These are phyloP conservation scores for Rhodotorula glutinis DNA, from an alignment of 1,284 basidiomycete species.

Conservation along the genomic window DNA sequence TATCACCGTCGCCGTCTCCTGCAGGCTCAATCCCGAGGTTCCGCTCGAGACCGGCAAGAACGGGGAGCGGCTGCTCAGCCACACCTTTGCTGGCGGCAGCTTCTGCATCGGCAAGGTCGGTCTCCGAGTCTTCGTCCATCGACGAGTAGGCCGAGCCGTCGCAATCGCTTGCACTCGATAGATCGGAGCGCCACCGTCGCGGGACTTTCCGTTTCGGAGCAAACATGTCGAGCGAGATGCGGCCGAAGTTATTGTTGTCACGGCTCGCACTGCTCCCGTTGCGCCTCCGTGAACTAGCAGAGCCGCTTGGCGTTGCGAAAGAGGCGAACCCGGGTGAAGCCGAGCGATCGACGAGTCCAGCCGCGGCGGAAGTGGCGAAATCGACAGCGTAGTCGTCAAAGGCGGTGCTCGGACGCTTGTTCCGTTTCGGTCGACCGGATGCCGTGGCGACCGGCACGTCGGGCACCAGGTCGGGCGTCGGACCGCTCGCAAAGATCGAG, in stretches of 20 bases:
- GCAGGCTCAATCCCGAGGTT: constrained; percentile 18
- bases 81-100: neutral
- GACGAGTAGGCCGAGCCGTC: constrained; percentile 5
- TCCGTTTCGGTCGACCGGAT: constrained; percentile 6
- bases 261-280: too few relatives aligned
- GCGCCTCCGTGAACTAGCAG: too few relatives aligned
- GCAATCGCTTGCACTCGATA: constrained; percentile 17
- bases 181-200: constrained; percentile 1
- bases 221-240: neutral
- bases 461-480: neutral
- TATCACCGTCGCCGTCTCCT: neutral
- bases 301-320: neutral
- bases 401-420: constrained; percentile 17
- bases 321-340: neutral
- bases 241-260: neutral
- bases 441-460: neutral
- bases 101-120: neutral
- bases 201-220: neutral
- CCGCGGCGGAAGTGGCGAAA: neutral
- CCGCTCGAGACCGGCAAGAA: constrained; percentile 26
- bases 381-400: constrained; percentile 26
- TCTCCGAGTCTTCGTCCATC: neutral
- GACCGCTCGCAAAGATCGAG: neutral
- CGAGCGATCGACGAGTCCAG: constrained; percentile 7
- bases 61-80: constrained; percentile 21